Evolutionary conservation across 305 asterid species (phyloP).

Genomic region (Fraxinus platypoda): DNA sequence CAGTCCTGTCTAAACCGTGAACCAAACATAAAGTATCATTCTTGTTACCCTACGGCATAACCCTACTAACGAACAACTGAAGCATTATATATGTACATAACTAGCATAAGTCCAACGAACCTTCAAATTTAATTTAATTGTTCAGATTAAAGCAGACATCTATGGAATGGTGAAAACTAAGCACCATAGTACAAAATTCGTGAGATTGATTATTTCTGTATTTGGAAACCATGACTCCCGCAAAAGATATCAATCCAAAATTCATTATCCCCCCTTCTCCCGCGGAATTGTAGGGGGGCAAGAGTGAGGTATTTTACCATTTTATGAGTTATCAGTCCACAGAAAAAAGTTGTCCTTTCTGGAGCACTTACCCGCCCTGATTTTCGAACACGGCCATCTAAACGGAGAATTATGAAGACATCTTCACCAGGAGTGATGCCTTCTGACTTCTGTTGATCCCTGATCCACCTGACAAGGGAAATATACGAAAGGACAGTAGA

Average conservation of each 20-base stretch:
- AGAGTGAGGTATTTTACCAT: not conserved
- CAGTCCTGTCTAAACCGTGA: not conserved
- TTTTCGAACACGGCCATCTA: constrained; percentile 94
- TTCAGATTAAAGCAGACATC: not conserved
- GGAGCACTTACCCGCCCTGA: constrained; percentile 78
- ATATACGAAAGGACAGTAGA: not conserved
- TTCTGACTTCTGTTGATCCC: constrained; percentile 83
- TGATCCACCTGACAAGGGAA: constrained; percentile 73
- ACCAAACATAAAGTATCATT: not conserved
- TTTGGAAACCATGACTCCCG: not conserved
- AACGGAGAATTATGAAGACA: constrained; percentile 88
- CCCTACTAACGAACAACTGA: not conserved
- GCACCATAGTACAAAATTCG: not conserved
- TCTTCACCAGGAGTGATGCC: constrained; percentile 91
- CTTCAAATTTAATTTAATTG: not conserved
- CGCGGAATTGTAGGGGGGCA: not conserved
- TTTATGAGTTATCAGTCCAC: not conserved
- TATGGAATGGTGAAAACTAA: not conserved
- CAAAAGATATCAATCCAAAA: not conserved
- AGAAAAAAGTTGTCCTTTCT: not conserved
- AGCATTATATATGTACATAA: not conserved
- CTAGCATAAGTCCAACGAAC: not conserved
- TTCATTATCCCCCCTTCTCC: not conserved
- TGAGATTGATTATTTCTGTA: not conserved
- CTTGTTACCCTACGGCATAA: not conserved